Evolutionary conservation across 495 filamentous ascomycete genomes (phyloP), one percentile per base, ranked within the genome.

Genomic region (Chaetomium fimeti): DNA sequence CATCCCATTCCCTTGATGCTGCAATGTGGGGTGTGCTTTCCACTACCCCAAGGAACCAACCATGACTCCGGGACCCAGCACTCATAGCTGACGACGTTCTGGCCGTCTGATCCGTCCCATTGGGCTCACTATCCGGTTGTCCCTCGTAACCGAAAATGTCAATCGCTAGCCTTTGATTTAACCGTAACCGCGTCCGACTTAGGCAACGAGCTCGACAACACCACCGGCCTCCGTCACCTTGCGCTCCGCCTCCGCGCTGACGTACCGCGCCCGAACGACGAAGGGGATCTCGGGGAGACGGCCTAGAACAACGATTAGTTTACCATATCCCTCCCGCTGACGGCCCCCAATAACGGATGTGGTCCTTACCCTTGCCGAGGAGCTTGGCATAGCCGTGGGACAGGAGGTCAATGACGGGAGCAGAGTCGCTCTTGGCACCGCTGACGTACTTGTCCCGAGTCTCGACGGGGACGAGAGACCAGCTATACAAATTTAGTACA

Each of bases 301-400:
- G 67, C 72, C 72, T 74, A 29, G 9, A 28, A 28, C 16, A 18
- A 18, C 27, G 27, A 40, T 60, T 45, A 65, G 56, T 53, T n/a
- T 27, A 8, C 27, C 32, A 36, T 25, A 16, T 47, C 5, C 40
- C 22, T 24, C 43, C 15, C 27, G 43, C 43, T 42, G 9, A 5
- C 1, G 1, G n/a, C 60, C 42, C 36, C 29, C n/a, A 24, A n/a
- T 22, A 7, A 32, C 25, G n/a, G 28, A 28, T 54, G 36, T 56
- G 28, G 12, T 48, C 13, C 71, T 67, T 69, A 73, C 72, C 72
- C 72, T 75, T 75, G 65, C 72, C 72, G 66, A 75, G 72, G 65
- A 75, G 66, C 71, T 75, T 75, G 55, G 72, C 72, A 42, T 75
- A 75, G 60, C 72, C 72, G 69, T 75, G 71, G 57, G 72, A 67